phyloP scores from a whole-genome alignment of 2,329 filamentous ascomycete species.

The Juglanconis juglandina region DNA sequence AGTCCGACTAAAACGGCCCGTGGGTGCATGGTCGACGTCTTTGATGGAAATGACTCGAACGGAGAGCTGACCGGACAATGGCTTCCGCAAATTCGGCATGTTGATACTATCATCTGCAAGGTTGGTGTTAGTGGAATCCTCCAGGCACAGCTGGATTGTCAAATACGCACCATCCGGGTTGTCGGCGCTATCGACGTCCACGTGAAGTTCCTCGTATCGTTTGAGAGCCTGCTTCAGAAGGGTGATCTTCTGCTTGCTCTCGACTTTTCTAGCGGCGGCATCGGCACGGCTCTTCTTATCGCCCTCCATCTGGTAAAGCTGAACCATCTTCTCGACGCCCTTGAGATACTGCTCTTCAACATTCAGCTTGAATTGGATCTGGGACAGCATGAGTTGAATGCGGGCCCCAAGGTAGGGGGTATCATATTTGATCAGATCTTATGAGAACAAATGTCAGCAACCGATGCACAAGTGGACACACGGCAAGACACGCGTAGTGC shows the following conservation, averaged over 20 bases:
- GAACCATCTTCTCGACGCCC: slow-evolving; percentile 98
- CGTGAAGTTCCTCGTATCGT: slow-evolving; percentile 94
- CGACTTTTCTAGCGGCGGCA: slow-evolving; percentile 81
- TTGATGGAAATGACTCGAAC: slow-evolving; percentile 85
- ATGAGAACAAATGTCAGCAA: neutral
- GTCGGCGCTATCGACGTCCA: slow-evolving; percentile 81
- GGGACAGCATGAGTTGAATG: slow-evolving; percentile 98
- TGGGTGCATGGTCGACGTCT: slow-evolving; percentile 90
- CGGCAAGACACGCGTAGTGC: slow-evolving; percentile 13
- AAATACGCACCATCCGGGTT: slow-evolving; percentile 68
- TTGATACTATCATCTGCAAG: slow-evolving; percentile 88
- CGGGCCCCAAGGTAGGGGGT: slow-evolving; percentile 91
- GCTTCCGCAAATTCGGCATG: slow-evolving; percentile 89
- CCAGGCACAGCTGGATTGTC: neutral
- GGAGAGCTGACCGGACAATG: slow-evolving; percentile 85
- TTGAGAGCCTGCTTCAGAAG: slow-evolving; percentile 93
- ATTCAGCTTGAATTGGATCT: slow-evolving; percentile 97
- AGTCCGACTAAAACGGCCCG: slow-evolving; percentile 78
- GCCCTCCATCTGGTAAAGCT: slow-evolving; percentile 94
- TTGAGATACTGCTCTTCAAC: slow-evolving; percentile 99
- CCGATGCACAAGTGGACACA: neutral
- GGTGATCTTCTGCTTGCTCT: slow-evolving; percentile 97
- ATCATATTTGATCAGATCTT: slow-evolving; percentile 98
- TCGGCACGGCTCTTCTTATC: slow-evolving; percentile 94
- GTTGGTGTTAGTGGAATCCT: slow-evolving; percentile 26